Base-by-base conservation (phyloP, 1,139 yeast species). In the Eremothecium gossypii region DNA sequence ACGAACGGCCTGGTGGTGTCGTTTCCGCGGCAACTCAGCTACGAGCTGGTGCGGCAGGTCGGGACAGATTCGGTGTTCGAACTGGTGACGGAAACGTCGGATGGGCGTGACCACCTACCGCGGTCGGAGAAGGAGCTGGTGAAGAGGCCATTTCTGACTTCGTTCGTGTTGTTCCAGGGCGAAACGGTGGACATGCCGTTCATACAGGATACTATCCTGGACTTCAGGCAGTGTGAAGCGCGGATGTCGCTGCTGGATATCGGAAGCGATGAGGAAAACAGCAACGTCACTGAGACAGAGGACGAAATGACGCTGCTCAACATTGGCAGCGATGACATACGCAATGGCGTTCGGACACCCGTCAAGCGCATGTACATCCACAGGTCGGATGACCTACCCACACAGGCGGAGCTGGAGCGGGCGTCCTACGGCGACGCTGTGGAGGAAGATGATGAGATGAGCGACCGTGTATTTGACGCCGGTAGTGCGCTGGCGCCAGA, bases 111-210 rank as follows among this genome's bases (percentile, higher is more conserved):
- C 4, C n/a, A 6, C 5, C n/a, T 27, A 7, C 11, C 14, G 9
- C 31, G 29, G 13, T 27, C 40, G 8, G 49, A 49, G 8, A 53
- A 54, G 14, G 49, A 49, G n/a, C 36, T 56, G 8, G 47, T 51
- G 7, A 51, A 49, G 10, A 43, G 48, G 8, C 43, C 44, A 2
- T 41, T 43, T 3, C 38, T 57, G 51, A 77, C 84, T 2, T 82
- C 80, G 46, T 74, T 82, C 48, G 69, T 71, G 33, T 68, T 82
- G 41, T 64, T 71, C 45, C 67, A 72, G 42, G 69, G 68, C 45
- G 89, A 82, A 58, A 66, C 72, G 4, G 68, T 79, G 12, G 63
- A 67, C 1, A 63, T 82, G 57, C 87, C 86, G 2, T 67, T 69
- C 44, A 65, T 76, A 41, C 61, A 68, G 45, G 75, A 75, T 40